These are phyloP conservation scores for Abelmoschus esculentus DNA, from an alignment of 345 rosid species.

Conservation along the genomic window DNA sequence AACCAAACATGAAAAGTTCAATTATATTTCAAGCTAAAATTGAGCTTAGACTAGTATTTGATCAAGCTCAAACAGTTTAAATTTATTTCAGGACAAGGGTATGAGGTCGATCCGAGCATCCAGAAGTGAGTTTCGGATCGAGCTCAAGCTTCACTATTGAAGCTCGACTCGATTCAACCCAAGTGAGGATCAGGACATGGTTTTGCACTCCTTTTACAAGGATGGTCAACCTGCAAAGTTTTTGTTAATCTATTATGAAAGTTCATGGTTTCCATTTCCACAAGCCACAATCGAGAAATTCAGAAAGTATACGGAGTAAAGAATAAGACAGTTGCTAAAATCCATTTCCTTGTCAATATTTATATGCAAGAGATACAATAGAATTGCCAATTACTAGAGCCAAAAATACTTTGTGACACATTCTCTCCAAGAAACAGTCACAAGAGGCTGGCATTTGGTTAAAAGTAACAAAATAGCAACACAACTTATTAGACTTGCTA, in stretches of 20 bases:
- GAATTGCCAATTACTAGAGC: not conserved
- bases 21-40: too few relatives aligned
- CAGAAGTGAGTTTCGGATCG: too few relatives aligned
- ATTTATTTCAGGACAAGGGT: too few relatives aligned
- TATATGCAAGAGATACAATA: not conserved
- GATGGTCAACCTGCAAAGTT: not conserved
- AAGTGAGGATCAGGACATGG: not conserved
- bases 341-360: too few relatives aligned
- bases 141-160: too few relatives aligned
- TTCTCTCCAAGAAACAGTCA: not conserved
- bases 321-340: too few relatives aligned
- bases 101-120: constrained; percentile 15
- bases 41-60: too few relatives aligned
- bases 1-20: too few relatives aligned
- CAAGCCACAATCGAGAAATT: not conserved
- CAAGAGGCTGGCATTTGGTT: not conserved
- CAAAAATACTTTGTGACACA: not conserved
- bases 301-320: too few relatives aligned
- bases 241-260: not conserved
- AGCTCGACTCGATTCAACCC: too few relatives aligned
- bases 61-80: too few relatives aligned
- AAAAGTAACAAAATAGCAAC: not conserved
- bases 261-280: not conserved
- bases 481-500: not conserved
- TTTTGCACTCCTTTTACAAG: not conserved